Evolutionary conservation across 768 basidiomycete genomes (phyloP).

Genomic region (Xanthoconium purpureum): DNA sequence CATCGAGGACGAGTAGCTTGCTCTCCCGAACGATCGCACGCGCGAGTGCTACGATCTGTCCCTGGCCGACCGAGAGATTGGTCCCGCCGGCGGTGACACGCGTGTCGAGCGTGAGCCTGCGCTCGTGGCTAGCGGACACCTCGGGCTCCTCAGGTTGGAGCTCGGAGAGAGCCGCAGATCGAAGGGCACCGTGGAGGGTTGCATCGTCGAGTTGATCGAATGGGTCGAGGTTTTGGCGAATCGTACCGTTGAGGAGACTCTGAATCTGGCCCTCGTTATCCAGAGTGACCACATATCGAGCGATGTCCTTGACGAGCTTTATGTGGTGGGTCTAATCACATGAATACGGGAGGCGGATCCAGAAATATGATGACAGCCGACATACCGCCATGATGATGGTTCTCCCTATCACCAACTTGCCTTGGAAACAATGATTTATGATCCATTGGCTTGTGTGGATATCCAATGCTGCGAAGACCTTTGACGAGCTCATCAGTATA

Average conservation of each 20-base stretch:
- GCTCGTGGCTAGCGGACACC: constrained; percentile 16
- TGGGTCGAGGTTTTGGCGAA: constrained; percentile 49
- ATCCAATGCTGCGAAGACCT: constrained; percentile 55
- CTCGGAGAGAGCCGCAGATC: constrained; percentile 35
- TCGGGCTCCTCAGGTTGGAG: constrained; percentile 5
- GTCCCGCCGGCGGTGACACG: constrained; percentile 36
- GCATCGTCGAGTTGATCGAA: constrained; percentile 48
- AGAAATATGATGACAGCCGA: too few relatives aligned
- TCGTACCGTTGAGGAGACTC: constrained; percentile 38
- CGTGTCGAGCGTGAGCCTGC: constrained; percentile 42
- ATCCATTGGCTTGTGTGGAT: constrained; percentile 39
- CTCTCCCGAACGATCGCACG: constrained; percentile 39
- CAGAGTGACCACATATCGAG: neutral
- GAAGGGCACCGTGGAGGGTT: constrained; percentile 38
- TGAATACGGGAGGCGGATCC: too few relatives aligned
- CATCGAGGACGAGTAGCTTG: constrained; percentile 47
- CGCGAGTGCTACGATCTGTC: constrained; percentile 47
- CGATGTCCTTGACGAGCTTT: neutral
- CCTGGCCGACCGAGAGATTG: constrained; percentile 43
- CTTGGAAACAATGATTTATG: neutral
- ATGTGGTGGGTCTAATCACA: neutral
- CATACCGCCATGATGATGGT: neutral
- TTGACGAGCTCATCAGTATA: neutral
- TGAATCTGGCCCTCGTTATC: neutral
- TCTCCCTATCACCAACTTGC: neutral